Evolutionary conservation across 208 protist species (phyloP), one percentile per base, ranked within the genome.

Genomic region (Angomonas deanei): DNA sequence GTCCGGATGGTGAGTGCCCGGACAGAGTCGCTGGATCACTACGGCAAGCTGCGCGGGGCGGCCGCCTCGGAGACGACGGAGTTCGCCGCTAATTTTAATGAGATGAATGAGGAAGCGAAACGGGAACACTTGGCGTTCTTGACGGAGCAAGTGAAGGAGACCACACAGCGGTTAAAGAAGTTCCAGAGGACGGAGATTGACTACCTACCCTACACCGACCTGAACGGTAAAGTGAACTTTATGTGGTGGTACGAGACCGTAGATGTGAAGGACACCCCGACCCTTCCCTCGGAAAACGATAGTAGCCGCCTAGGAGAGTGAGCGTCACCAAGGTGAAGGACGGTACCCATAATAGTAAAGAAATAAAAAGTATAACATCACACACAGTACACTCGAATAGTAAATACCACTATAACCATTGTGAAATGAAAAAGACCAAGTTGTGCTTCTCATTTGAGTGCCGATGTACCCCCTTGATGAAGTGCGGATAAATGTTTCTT

Each of bases 241-340:
- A 96, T 96, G 91, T 96, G 91, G 91, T 96, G 91, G 88, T 96
- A 96, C 63, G 91, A 96, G 70, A 86, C 78, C 42, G 76, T 69
- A 23, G 85, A 92, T 55, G 28, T 68, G 8, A 58, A 52, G 46
- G 66, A 72, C 6, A 42, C 55, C 2, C 56, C 60, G 11, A 62
- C 80, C 39, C 68, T 92, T 58, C 80, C 82, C 0, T 70, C 49
- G 24, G 62, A 64, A 24, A 61, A 62, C 15, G 66, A 28, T 32
- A 32, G n/a, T 11, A 67, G 27, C 50, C 50, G 66, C 36, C 61
- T 74, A 11, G 49, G 57, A 1, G 68, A 76, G 61, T 75, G 72
- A 24, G 23, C 57, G 36, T 17, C 15, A 46, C 10, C 6, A 15
- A 42, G 0, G 1, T 42, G 21, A 42, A 46, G 48, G 31, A 53